These are phyloP conservation scores for Corchorus capsularis DNA, from an alignment of 345 rosid species.

Conservation along the genomic window DNA sequence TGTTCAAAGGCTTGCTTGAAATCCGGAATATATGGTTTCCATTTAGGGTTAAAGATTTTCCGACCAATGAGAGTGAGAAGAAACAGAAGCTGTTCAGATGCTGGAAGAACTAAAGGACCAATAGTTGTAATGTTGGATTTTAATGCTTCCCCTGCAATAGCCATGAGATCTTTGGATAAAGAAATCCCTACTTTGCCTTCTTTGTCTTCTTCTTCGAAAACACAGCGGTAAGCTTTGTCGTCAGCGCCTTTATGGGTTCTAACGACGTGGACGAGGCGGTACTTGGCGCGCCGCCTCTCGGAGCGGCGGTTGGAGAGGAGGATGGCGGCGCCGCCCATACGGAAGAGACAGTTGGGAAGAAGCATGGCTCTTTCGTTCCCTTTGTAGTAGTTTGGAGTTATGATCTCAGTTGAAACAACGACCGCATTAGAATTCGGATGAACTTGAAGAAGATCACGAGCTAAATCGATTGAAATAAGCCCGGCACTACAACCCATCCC, in stretches of 20 bases:
- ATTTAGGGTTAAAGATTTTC: constrained; percentile 60
- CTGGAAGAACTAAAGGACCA: constrained; percentile 76
- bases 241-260: constrained; percentile 79
- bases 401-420: constrained; percentile 73
- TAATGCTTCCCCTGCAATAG: constrained; percentile 78
- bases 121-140: constrained; percentile 79
- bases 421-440: constrained; percentile 71
- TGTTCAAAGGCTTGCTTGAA: constrained; percentile 91
- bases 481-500: constrained; percentile 94
- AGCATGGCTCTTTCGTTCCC: constrained; percentile 83
- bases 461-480: constrained; percentile 63
- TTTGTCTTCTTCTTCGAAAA: constrained; percentile 66
- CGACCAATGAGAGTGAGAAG: constrained; percentile 60
- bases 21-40: constrained; percentile 83
- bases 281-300: constrained; percentile 63
- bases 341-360: constrained; percentile 78
- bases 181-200: constrained; percentile 68
- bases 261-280: constrained; percentile 68
- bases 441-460: constrained; percentile 70
- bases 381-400: constrained; percentile 64
- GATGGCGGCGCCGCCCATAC: constrained; percentile 79
- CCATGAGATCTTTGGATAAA: constrained; percentile 75
- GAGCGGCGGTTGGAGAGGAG: constrained; percentile 64
- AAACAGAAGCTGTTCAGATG: constrained; percentile 74
- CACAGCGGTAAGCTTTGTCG: constrained; percentile 68